Evolutionary conservation across 306 rosid species (phyloP), one percentile per base, ranked within the genome.

Genomic region (Ziziphus jujuba): DNA sequence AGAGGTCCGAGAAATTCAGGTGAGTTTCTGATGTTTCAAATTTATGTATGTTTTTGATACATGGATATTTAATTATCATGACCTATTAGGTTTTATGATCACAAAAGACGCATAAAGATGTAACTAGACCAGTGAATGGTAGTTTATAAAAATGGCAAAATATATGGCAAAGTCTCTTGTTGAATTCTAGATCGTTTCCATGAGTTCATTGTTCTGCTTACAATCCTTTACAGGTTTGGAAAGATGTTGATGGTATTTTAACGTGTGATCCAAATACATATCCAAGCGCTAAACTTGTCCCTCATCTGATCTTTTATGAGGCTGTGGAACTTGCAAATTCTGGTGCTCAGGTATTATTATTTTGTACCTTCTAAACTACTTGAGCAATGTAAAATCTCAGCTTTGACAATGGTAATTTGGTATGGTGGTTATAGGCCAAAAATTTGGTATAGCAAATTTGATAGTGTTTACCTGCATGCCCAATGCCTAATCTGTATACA

Each of bases 301-400:
- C 96, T 19, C 81, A 71, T 81, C 81, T 92, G 89, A 92, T 96
- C 59, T 92, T 92, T 75, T 96, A 89, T 23, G 96, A 92, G 87
- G 96, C 98, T 61, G 96, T 96, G 33, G 96, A 92, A 70, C 98
- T 92, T 81, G 98, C 98, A 66, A 87, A 92, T 79, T 92, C 87
- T 76, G 98, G 98, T 81, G 98, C 98, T 72, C 98, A 92, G 96
- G 98, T 92, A 81, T 71, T 23, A n/a, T 65, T 63, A 65, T 63
- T 55, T 25, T 28, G 35, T 50, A 22, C 3, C 55, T 14, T 50
- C 63, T 66, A 24, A 19, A 20, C 21, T 1, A 1, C 14, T 45
- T 43, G 36, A 23, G 43, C 11, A 33, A 31, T 28, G 31, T 2
- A 33, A 28, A 21, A 17, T 47, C 24, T 4, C 11, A 31, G 4